These are phyloP conservation scores for Amanita rubescens DNA, from an alignment of 768 basidiomycete species.

Conservation along the genomic window DNA sequence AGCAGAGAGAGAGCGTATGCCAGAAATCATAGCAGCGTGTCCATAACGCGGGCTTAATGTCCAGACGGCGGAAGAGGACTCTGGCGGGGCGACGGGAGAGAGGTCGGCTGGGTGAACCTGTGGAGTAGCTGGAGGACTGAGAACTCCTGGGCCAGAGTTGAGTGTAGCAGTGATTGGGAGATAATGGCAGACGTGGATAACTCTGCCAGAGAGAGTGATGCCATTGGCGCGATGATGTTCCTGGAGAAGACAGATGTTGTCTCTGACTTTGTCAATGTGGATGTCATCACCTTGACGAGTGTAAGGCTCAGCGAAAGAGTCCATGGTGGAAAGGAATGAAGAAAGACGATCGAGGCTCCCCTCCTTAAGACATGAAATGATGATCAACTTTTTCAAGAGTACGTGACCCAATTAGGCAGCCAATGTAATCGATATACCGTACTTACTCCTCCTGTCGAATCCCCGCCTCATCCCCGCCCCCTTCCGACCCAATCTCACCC, in stretches of 20 bases:
- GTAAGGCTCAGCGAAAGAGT: conserved; percentile 69
- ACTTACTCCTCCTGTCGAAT: too few relatives aligned
- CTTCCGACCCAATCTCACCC: conserved; percentile 14
- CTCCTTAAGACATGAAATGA: conserved; percentile 1
- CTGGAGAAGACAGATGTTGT: conserved; percentile 66
- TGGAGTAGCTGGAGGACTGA: conserved; percentile 74
- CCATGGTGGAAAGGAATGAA: conserved; percentile 33
- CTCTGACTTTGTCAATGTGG: conserved; percentile 65
- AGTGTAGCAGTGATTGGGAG: conserved; percentile 73
- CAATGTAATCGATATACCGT: too few relatives aligned
- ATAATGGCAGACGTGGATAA: conserved; percentile 89
- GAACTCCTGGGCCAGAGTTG: conserved; percentile 40
- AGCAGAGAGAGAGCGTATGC: conserved; percentile 75
- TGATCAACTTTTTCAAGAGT: too few relatives aligned
- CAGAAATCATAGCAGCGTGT: conserved; percentile 92
- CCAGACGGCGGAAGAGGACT: conserved; percentile 44
- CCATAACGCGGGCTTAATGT: conserved; percentile 73
- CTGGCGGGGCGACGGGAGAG: conserved; percentile 17
- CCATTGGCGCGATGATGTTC: conserved; percentile 61
- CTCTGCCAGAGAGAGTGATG: conserved; percentile 74
- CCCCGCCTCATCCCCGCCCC: background rate
- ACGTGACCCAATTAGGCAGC: too few relatives aligned
- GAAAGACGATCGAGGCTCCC: conserved; percentile 5
- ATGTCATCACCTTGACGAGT: conserved; percentile 57
- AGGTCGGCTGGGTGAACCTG: conserved; percentile 49